Percentiles rank a stretch among this genome's conserved stretches.
Conservation (phyloP, 441 rosid genomes). For the Croton setiger region DNA sequence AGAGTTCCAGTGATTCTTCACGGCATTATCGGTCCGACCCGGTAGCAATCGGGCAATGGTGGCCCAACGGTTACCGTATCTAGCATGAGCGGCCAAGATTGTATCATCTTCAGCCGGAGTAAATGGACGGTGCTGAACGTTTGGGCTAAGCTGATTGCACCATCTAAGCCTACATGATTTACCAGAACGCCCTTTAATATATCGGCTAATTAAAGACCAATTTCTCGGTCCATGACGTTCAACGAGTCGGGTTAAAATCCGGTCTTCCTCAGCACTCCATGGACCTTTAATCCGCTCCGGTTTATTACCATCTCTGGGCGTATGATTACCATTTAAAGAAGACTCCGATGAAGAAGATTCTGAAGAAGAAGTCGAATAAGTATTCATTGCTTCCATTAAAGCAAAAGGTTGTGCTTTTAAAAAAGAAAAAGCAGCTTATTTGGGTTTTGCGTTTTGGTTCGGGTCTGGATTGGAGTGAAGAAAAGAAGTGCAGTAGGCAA, state of each 20-base stretch:
- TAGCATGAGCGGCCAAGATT: conserved; percentile 63
- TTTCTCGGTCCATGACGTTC: conserved; percentile 54
- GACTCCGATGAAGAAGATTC: conserved; percentile 55
- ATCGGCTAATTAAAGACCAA: conserved; percentile 61
- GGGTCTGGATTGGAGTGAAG: neutral
- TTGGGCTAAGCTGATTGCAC: conserved; percentile 74
- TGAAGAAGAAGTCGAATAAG: conserved; percentile 42
- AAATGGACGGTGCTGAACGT: conserved; percentile 64
- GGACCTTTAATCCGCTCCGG: conserved; percentile 58
- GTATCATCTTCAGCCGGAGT: conserved; percentile 55
- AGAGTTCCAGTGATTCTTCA: conserved; percentile 78
- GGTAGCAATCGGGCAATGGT: conserved; percentile 66
- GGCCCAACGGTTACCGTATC: conserved; percentile 72
- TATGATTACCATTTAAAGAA: conserved; percentile 25
- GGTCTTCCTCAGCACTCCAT: conserved; percentile 75
- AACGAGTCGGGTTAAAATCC: conserved; percentile 51
- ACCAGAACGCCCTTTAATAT: conserved; percentile 63
- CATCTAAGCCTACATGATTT: conserved; percentile 71
- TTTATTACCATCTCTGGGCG: conserved; percentile 18
- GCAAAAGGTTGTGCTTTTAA: neutral
- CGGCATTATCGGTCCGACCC: conserved; percentile 70
- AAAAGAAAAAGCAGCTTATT: neutral
- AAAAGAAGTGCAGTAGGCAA: neutral
- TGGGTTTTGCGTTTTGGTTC: neutral
- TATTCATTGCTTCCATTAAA: conserved; percentile 33